A percentile compares a stretch with the other conserved stretches of the same genome.
phyloP scores from a whole-genome alignment of 192 early-diverging fungal genomes.

The Linderina pennispora region DNA sequence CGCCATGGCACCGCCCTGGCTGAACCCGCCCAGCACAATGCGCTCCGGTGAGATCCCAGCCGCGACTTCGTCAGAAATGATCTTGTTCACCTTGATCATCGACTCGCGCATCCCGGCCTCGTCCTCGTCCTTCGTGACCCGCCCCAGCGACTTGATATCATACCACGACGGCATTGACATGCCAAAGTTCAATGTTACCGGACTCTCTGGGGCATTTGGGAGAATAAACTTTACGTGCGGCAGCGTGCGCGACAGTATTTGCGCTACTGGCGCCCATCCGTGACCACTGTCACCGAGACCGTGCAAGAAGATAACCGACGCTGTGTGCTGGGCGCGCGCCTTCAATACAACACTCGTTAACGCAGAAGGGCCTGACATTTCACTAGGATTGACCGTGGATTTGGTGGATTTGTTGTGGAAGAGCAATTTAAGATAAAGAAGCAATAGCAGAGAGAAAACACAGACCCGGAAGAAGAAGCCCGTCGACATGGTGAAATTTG shows the following conservation, averaged over 20 bases:
- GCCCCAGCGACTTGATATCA: conserved; percentile 58
- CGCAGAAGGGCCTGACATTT: too few relatives aligned
- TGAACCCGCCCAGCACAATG: conserved; percentile 93
- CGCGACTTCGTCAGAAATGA: conserved; percentile 71
- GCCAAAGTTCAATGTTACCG: conserved; percentile 76
- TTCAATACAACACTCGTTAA: conserved; percentile 39
- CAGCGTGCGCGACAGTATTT: conserved; percentile 31
- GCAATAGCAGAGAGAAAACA: too few relatives aligned
- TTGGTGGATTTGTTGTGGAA: too few relatives aligned
- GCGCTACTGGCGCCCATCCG: conserved; percentile 46
- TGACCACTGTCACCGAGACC: conserved; percentile 68
- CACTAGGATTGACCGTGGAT: too few relatives aligned
- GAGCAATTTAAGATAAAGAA: too few relatives aligned
- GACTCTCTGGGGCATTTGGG: conserved; percentile 70
- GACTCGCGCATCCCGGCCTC: conserved; percentile 62
- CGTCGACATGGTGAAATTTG: too few relatives aligned
- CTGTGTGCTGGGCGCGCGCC: conserved; percentile 57
- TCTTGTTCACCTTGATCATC: conserved; percentile 49
- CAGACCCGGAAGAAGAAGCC: too few relatives aligned
- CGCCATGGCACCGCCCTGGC: conserved; percentile 80
- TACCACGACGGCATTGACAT: conserved; percentile 89
- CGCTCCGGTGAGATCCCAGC: conserved; percentile 68
- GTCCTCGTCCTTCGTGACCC: conserved; percentile 56
- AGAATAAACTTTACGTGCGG: conserved; percentile 89
- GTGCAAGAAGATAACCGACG: conserved; percentile 78